phyloP scores from a whole-genome alignment of 73 alveolate species.

The Breviolum minutum region DNA sequence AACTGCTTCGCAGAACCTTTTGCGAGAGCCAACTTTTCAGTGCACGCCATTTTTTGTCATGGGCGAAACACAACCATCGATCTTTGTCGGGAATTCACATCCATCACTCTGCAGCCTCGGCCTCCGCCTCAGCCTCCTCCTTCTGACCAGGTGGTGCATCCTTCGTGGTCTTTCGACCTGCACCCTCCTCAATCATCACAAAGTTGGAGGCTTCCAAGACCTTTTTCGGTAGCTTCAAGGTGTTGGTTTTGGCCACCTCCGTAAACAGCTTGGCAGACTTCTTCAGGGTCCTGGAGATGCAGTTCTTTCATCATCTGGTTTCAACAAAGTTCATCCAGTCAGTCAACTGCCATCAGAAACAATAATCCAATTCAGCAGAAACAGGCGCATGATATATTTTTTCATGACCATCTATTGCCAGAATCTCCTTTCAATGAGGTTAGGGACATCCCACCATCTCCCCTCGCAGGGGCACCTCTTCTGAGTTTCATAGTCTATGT shows the following conservation, averaged over 20 bases:
- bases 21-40: not conserved
- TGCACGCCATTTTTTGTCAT: not conserved
- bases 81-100: not conserved
- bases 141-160: constrained; percentile 86
- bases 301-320: not conserved
- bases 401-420: not conserved
- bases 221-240: constrained; percentile 19
- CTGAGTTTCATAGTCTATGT: constrained; percentile 95
- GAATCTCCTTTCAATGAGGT: not conserved
- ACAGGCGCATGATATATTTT: too few relatives aligned
- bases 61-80: not conserved
- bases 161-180: constrained; percentile 83
- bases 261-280: constrained; percentile 54
- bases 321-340: too few relatives aligned
- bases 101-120: not conserved
- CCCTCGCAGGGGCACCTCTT: constrained; percentile 18
- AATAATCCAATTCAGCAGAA: too few relatives aligned
- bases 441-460: not conserved
- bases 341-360: not conserved
- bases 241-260: constrained; percentile 79
- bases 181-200: constrained; percentile 74
- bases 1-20: constrained; percentile 43
- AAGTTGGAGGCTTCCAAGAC: constrained; percentile 55
- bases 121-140: not conserved
- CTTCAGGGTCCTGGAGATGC: constrained; percentile 69